Evolutionary conservation across 768 basidiomycete species (phyloP).

Genomic region (Xerocomus brunneocitrinus): DNA sequence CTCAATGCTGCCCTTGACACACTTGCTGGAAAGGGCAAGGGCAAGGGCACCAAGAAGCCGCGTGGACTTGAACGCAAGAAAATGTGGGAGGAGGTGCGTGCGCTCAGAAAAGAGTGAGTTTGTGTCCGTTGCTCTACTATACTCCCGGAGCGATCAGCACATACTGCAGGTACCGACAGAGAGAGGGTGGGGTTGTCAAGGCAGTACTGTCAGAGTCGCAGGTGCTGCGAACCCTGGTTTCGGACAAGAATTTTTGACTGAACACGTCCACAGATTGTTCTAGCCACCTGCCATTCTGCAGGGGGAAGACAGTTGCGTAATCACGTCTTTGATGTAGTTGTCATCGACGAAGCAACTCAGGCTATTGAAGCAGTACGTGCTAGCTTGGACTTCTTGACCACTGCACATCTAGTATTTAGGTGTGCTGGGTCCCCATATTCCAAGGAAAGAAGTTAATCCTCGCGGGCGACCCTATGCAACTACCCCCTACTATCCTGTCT

Average conservation of each 20-base stretch:
- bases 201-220: constrained; percentile 78
- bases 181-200: constrained; percentile 81
- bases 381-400: background rate
- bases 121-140: background rate
- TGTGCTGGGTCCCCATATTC: constrained; percentile 92
- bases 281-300: constrained; percentile 93
- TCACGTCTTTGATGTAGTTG: constrained; percentile 82
- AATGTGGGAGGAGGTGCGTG: constrained; percentile 83
- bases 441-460: constrained; percentile 87
- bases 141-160: background rate
- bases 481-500: constrained; percentile 90
- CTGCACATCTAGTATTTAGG: constrained; percentile 4
- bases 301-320: constrained; percentile 79
- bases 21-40: constrained; percentile 72
- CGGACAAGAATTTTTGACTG: background rate
- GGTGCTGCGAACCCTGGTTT: constrained; percentile 31
- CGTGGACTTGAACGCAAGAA: constrained; percentile 72
- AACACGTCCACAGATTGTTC: constrained; percentile 53
- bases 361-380: constrained; percentile 82
- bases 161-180: constrained; percentile 68
- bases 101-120: constrained; percentile 83
- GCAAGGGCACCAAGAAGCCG: constrained; percentile 65
- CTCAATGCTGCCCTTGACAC: constrained; percentile 62
- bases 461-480: constrained; percentile 93
- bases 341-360: constrained; percentile 98